Conservation (phyloP, 2,329 filamentous ascomycete genomes). For the Raffaelea deltoideospora region DNA sequence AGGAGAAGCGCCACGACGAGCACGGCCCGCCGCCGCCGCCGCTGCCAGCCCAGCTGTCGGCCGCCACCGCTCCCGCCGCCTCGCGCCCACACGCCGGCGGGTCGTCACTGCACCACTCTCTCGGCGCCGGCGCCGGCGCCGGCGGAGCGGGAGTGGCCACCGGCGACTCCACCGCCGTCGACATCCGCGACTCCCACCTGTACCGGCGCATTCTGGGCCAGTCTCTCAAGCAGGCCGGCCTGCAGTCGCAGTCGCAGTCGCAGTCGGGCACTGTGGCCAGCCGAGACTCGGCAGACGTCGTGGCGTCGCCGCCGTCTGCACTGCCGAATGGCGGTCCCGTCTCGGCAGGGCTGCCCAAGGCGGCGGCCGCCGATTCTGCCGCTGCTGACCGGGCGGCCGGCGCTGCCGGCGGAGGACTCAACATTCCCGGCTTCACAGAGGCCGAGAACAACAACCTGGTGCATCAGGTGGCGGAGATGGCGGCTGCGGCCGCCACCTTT, state of each 20-base stretch:
- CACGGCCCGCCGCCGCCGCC: slow-evolving; percentile 5
- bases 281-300: too few species aligned
- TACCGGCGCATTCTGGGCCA: slow-evolving; percentile 91
- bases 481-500: slow-evolving; percentile 76
- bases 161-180: slow-evolving; percentile 37
- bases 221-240: slow-evolving; percentile 69
- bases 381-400: too few species aligned
- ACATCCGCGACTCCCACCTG: slow-evolving; percentile 74
- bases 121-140: neutral
- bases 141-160: slow-evolving; percentile 13
- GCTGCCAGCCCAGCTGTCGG: neutral
- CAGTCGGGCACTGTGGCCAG: too few species aligned
- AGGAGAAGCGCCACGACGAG: slow-evolving; percentile 58
- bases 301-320: too few species aligned
- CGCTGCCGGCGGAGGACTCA: neutral
- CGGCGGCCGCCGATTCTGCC: neutral
- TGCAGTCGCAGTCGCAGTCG: slow-evolving; percentile 36
- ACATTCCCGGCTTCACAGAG: slow-evolving; percentile 58
- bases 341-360: too few species aligned
- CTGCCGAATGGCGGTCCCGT: too few species aligned
- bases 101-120: neutral
- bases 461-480: slow-evolving; percentile 83
- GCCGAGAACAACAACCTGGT: slow-evolving; percentile 70
- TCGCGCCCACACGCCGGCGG: neutral
- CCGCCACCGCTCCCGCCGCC: neutral